Base-by-base conservation (phyloP, 179 eudicot species). In the Monotropa hypopitys region DNA sequence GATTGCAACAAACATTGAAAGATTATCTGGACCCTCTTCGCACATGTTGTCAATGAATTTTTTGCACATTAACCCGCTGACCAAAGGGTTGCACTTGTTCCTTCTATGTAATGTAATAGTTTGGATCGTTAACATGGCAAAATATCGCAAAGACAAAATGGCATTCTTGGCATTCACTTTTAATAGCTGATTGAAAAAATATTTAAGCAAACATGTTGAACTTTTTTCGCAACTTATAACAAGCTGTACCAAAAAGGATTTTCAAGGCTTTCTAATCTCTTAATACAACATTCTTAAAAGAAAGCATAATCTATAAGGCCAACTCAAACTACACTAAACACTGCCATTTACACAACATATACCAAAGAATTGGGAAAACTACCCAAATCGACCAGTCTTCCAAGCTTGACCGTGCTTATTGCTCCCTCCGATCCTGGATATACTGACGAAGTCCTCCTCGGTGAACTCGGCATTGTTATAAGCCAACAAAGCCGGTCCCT, bases 321-420 rank as follows among this genome's bases (percentile, higher is more conserved):
- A n/a, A 54, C 61, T 20, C 21, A 54, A 54, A 26, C 61, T n/a
- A n/a, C n/a, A 54, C 26, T 5, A 54, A n/a, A 54, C 2, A 54
- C 8, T 10, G 61, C 10, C 61, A 54, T n/a, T 6, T 26, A 7
- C 11, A n/a, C 61, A 21, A 21, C n/a, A 54, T 54, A n/a, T n/a
- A 56, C 15, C 23, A 53, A 32, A 8, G 18, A 45, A 40, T 21
- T 9, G 43, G 6, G 35, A 16, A 59, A 45, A 51, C 80, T 72
- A 95, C 99, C 99, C 99, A 74, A 95, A 95, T 16, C 99, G 95
- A 26, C 99, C 99, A 18, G 99, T 95, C 76, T 95, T 95, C 89
- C 88, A 93, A 16, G 97, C 88, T 72, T 93, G 96, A 46, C 80
- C 86, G 16, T 84, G 90, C 86, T 95, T 95, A 35, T 67, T 79